Conservation (phyloP, 306 rosid species). For the Argentina anserina region DNA sequence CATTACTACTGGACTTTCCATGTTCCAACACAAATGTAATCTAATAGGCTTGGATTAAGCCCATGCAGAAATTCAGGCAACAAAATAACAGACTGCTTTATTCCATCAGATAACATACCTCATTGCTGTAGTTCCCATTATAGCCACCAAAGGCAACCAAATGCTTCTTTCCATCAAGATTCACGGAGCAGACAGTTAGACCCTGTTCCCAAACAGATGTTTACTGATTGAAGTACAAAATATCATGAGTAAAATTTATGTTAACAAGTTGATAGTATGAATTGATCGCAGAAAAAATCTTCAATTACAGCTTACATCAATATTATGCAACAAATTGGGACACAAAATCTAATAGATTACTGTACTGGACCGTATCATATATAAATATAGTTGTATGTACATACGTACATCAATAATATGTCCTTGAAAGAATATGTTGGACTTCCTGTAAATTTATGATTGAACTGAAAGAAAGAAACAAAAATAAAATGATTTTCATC, state of each 20-base stretch:
- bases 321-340: neutral
- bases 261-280: conserved; percentile 10
- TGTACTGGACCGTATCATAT: neutral
- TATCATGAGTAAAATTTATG: conserved; percentile 16
- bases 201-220: conserved; percentile 59
- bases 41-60: neutral
- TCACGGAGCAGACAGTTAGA: conserved; percentile 62
- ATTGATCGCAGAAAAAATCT: conserved; percentile 12
- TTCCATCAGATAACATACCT: conserved; percentile 46
- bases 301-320: conserved; percentile 2
- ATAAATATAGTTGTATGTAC: neutral
- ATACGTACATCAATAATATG: neutral
- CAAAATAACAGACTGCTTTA: neutral
- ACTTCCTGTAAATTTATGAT: neutral
- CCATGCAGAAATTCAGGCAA: neutral
- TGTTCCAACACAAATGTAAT: neutral
- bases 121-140: conserved; percentile 91
- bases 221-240: conserved; percentile 14
- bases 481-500: neutral
- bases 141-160: conserved; percentile 95
- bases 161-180: conserved; percentile 67
- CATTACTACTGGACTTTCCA: neutral
- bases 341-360: neutral
- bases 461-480: neutral
- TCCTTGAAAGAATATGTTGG: neutral